Conservation (phyloP, 805 yeast genomes). For the Cyberlindnera japonica region DNA sequence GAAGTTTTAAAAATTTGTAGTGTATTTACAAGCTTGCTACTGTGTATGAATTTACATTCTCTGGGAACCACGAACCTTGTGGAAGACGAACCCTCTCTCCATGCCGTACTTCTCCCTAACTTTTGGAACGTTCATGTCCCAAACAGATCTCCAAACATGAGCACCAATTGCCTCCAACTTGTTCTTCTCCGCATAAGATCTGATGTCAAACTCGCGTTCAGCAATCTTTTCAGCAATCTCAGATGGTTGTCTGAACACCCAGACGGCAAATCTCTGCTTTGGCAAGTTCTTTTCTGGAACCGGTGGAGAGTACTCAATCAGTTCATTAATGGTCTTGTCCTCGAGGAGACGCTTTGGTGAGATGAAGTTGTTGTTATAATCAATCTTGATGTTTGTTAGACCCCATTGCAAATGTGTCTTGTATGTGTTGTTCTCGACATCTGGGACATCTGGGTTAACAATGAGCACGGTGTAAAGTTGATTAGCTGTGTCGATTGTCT, state of each 20-base stretch:
- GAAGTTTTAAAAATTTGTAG: no score
- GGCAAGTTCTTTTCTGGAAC: slow-evolving; percentile 86
- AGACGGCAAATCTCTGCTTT: slow-evolving; percentile 75
- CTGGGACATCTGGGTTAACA: slow-evolving; percentile 92
- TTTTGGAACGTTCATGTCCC: slow-evolving; percentile 67
- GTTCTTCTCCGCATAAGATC: slow-evolving; percentile 56
- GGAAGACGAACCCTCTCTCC: slow-evolving; percentile 71
- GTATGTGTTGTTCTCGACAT: slow-evolving; percentile 62
- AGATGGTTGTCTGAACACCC: slow-evolving; percentile 79
- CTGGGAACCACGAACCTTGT: slow-evolving; percentile 29
- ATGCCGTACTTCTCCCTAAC: slow-evolving; percentile 74
- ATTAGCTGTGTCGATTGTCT: slow-evolving; percentile 33
- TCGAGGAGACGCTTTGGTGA: slow-evolving; percentile 34
- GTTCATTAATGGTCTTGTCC: slow-evolving; percentile 37
- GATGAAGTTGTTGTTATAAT: slow-evolving; percentile 55
- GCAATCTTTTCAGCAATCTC: slow-evolving; percentile 20
- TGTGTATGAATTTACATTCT: slow-evolving; percentile 11
- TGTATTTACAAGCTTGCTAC: not conserved
- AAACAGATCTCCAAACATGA: slow-evolving; percentile 82
- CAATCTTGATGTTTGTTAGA: slow-evolving; percentile 59
- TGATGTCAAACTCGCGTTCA: slow-evolving; percentile 60
- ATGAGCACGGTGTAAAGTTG: slow-evolving; percentile 72
- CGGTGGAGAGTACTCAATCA: slow-evolving; percentile 71
- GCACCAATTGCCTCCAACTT: slow-evolving; percentile 81
- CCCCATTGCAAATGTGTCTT: slow-evolving; percentile 77